A percentile compares a stretch with the other conserved stretches of the same genome.
Evolutionary conservation across 139 green algal genomes (phyloP).

Genomic region (Chlorella sp.): DNA sequence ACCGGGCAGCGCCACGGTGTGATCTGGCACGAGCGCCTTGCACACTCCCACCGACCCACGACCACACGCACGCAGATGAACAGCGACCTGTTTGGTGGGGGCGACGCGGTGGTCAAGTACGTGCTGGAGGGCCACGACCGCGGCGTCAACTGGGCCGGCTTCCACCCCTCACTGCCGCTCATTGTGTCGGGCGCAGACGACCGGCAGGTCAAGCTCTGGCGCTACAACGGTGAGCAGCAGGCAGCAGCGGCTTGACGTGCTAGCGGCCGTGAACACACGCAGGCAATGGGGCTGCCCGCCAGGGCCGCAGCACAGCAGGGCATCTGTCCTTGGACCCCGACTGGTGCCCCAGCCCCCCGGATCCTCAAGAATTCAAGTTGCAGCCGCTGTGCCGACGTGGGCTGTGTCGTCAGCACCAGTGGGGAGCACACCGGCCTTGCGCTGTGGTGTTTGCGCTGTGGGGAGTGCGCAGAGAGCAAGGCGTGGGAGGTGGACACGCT

Average conservation of each 20-base stretch:
- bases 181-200: conserved; percentile 99
- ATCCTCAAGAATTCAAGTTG: too few relatives aligned
- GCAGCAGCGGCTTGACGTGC: not conserved
- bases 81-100: conserved; percentile 94
- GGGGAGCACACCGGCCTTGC: too few relatives aligned
- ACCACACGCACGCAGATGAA: conserved; percentile 69
- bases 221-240: conserved; percentile 84
- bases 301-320: too few relatives aligned
- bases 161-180: conserved; percentile 96
- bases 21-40: too few relatives aligned
- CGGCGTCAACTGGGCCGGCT: conserved; percentile 98
- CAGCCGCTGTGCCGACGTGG: not conserved
- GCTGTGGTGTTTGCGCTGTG: too few relatives aligned
- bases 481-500: conserved; percentile 99
- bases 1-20: too few relatives aligned
- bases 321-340: too few relatives aligned
- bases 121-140: conserved; percentile 98
- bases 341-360: too few relatives aligned
- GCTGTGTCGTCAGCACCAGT: not conserved
- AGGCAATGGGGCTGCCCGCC: too few relatives aligned
- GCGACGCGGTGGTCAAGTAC: conserved; percentile 98
- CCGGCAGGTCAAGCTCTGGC: conserved; percentile 98
- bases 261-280: too few relatives aligned
- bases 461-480: conserved; percentile 85
- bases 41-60: not conserved